Base-by-base conservation (phyloP, 2,329 filamentous ascomycete species). In the Albifimbria verrucaria region DNA sequence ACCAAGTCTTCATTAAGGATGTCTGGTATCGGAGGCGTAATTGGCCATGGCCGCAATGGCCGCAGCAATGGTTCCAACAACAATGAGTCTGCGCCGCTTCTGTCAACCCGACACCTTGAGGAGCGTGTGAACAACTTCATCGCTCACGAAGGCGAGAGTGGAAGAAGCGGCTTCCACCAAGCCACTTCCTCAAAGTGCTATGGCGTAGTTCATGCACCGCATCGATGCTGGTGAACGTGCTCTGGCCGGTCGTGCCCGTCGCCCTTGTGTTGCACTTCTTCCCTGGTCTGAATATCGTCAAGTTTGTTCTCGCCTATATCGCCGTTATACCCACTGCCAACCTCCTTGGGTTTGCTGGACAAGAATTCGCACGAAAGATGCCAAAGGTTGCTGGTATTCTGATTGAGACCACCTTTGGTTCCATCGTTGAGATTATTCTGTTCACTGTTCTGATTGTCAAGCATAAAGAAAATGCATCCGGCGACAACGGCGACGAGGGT, bases 391-490 rank as follows among this genome's bases (percentile, higher is more conserved):
- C 83, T 32, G 80, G 79, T 7, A 74, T 83, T 7, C 64, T 83
- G 28, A 62, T 77, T 20, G 74, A 78, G 56, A 76, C 73, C 3
- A 75, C 73, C 0, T 69, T 89, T 51, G 85, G 85, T 6, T 86
- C 83, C 7, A 73, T 88, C 4, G 83, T 89, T 17, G 86, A 89
- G 59, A 81, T 89, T 50, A 80, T 89, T 24, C 72, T 89, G 15
- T 88, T 89, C 63, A 81, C 88, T 70, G 78, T 87, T 2, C 65
- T 89, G 51, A 74, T 89, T 7, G 65, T 62, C 12, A 68, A 70
- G 47, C 65, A 69, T 24, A 47, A 66, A 2, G 28, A 49, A 1
- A 22, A 57, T 9, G 21, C 53, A 1, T 47, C 53, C 0, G 43
- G 57, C 1, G 59, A 52, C 0, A 66, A 65, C 23, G 64, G 63